phyloP scores from a whole-genome alignment of 2,329 filamentous ascomycete species.

The Emericellopsis cladophorae region DNA sequence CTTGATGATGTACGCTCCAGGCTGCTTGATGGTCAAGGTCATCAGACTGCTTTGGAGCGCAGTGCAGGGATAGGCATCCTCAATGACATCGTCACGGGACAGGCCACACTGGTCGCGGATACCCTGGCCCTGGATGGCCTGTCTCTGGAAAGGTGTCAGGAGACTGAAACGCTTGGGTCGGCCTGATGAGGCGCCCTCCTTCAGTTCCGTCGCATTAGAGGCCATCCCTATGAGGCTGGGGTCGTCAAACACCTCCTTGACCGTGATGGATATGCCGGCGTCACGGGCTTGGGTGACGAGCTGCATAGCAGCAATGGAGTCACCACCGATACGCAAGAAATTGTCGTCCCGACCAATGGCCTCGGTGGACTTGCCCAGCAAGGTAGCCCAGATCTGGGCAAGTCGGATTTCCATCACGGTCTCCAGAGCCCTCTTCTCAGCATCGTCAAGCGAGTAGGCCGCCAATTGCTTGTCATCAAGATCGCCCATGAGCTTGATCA shows the following conservation, averaged over 20 bases:
- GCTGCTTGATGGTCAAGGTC: constrained; percentile 13
- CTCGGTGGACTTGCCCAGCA: not conserved
- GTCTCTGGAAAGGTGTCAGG: not conserved
- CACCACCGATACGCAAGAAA: constrained; percentile 13
- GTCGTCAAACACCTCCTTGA: constrained; percentile 1
- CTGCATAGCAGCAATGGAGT: constrained; percentile 17
- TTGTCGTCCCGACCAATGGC: constrained; percentile 1
- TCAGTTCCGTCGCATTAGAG: not conserved
- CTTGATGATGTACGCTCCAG: constrained; percentile 18
- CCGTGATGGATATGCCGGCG: not conserved
- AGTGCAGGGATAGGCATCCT: constrained; percentile 22
- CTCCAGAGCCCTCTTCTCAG: not conserved
- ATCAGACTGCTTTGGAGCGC: constrained; percentile 22
- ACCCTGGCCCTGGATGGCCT: not conserved
- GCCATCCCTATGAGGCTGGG: not conserved
- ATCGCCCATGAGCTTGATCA: not conserved
- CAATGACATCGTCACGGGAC: constrained; percentile 1
- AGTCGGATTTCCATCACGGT: constrained; percentile 1
- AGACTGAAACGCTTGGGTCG: not conserved
- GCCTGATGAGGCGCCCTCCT: not conserved
- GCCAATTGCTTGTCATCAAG: not conserved
- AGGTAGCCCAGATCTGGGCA: constrained; percentile 1
- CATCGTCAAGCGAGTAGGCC: not conserved
- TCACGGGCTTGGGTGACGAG: constrained; percentile 1
- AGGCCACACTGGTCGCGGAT: not conserved